Percentiles rank a stretch among this genome's conserved stretches.
phyloP scores from a whole-genome alignment of 345 rosid species.

The Eucalyptus fibrosa region DNA sequence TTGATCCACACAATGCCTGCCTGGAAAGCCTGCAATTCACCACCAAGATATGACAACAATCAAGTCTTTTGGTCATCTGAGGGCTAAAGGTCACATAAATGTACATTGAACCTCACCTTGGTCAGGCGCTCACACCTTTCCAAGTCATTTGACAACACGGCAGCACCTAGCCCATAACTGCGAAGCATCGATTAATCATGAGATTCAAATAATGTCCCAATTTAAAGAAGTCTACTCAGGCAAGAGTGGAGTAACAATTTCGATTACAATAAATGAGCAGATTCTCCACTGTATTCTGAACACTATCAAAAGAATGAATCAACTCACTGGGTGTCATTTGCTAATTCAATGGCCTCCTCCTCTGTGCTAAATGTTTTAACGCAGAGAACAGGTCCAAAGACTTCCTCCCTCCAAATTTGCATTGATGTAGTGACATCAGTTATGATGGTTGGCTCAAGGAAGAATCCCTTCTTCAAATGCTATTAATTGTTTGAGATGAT shows the following conservation, averaged over 20 bases:
- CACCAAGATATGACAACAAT: neutral
- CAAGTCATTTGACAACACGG: slow-evolving; percentile 80
- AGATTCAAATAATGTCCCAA: neutral
- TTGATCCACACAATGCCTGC: slow-evolving; percentile 92
- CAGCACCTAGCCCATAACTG: slow-evolving; percentile 81
- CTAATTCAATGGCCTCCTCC: slow-evolving; percentile 92
- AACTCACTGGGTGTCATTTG: slow-evolving; percentile 87
- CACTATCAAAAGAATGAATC: neutral
- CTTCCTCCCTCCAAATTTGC: slow-evolving; percentile 99
- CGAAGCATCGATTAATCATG: neutral
- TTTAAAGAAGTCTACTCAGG: neutral
- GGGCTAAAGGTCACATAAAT: neutral
- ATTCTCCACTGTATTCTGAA: neutral
- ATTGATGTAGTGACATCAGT: slow-evolving; percentile 71
- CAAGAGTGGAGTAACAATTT: neutral
- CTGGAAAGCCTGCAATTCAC: slow-evolving; percentile 45
- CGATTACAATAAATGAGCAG: neutral
- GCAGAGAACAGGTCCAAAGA: slow-evolving; percentile 93
- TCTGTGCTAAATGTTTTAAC: slow-evolving; percentile 81
- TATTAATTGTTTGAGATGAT: slow-evolving; percentile 7
- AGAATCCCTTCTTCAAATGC: slow-evolving; percentile 82
- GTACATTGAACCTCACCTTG: slow-evolving; percentile 36
- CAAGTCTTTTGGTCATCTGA: neutral
- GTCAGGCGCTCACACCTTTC: slow-evolving; percentile 93
- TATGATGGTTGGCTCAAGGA: slow-evolving; percentile 70